phyloP scores from a whole-genome alignment of 768 basidiomycete genomes.

The Trametes punicea region DNA sequence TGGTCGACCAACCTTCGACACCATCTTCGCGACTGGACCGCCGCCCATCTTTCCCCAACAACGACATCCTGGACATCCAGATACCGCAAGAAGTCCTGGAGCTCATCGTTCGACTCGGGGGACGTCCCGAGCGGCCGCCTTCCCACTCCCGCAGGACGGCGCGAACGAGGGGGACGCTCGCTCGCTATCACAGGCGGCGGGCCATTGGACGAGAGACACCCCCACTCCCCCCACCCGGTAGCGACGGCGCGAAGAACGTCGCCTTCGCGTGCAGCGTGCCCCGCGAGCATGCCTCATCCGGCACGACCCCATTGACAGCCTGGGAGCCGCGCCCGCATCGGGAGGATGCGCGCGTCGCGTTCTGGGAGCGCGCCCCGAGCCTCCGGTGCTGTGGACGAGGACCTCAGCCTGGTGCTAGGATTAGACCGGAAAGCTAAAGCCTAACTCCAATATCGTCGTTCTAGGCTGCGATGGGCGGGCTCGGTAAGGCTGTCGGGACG shows the following conservation, averaged over 20 bases:
- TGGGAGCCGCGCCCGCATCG: slow-evolving; percentile 14
- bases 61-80: background rate
- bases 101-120: background rate
- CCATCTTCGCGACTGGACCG: no score
- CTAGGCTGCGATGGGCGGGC: background rate
- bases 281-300: slow-evolving; percentile 8
- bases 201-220: background rate
- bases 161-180: background rate
- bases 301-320: slow-evolving; percentile 22
- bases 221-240: no score
- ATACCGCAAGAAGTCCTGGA: background rate
- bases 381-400: background rate
- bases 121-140: background rate
- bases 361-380: background rate
- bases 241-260: slow-evolving; percentile 2
- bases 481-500: background rate
- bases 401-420: no score
- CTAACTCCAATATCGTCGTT: background rate
- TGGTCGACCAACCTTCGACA: no score
- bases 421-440: slow-evolving; percentile 2
- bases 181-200: background rate
- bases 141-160: background rate
- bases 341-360: slow-evolving; percentile 3
- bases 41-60: no score
- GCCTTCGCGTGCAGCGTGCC: slow-evolving; percentile 14